Evolutionary conservation across 2,329 filamentous ascomycete species (phyloP).

Genomic region (Ploettnerulaceae sp.): DNA sequence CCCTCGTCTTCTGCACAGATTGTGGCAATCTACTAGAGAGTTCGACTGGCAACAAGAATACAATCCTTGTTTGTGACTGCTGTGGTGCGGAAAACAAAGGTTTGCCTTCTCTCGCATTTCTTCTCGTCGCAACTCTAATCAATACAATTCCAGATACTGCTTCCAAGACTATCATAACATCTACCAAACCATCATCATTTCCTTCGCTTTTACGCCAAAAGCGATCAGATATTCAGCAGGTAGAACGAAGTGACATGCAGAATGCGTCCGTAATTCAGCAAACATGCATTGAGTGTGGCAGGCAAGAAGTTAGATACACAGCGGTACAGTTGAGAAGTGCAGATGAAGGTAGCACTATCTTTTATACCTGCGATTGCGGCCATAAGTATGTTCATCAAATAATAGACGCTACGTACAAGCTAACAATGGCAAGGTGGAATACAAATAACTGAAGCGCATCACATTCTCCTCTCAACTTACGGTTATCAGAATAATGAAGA

Average conservation of each 20-base stretch:
- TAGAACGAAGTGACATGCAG: conserved; percentile 72
- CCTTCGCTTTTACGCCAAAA: conserved; percentile 86
- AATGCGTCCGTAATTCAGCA: conserved; percentile 65
- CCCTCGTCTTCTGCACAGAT: conserved; percentile 86
- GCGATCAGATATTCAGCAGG: conserved; percentile 75
- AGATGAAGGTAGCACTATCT: conserved; percentile 91
- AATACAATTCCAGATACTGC: conserved; percentile 52
- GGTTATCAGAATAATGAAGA: too few species aligned
- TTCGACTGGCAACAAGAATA: conserved; percentile 70
- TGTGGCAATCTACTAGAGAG: conserved; percentile 87
- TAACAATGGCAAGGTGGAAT: conserved; percentile 31
- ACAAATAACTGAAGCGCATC: conserved; percentile 36
- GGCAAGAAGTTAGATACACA: conserved; percentile 77
- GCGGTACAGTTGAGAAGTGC: conserved; percentile 84
- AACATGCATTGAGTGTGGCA: conserved; percentile 75
- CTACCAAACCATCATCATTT: conserved; percentile 85
- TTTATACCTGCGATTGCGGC: conserved; percentile 84
- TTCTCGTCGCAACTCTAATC: neutral
- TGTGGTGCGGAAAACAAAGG: conserved; percentile 83
- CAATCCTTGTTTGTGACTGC: conserved; percentile 74
- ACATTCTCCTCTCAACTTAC: neutral
- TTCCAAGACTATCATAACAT: conserved; percentile 70
- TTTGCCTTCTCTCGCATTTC: conserved; percentile 35
- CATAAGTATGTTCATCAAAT: conserved; percentile 57
- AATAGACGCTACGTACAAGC: neutral